Evolutionary conservation across 495 filamentous ascomycete species (phyloP).

Genomic region (Corynascus novoguineensis): DNA sequence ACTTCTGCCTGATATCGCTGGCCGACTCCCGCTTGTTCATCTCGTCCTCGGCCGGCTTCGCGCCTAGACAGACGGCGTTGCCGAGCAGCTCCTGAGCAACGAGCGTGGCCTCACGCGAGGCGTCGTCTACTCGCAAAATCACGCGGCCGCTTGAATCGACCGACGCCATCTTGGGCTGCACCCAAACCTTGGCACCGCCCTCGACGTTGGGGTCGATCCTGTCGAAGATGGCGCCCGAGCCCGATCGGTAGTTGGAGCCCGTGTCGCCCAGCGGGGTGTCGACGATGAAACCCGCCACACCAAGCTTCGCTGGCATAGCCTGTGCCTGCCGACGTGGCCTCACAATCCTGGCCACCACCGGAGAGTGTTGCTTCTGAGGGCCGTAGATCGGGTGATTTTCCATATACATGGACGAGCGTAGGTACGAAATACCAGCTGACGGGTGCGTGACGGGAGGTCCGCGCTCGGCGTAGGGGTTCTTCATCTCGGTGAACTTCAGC

Average conservation of each 20-base stretch:
- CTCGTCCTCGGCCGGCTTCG: conserved; percentile 9
- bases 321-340: conserved; percentile 38
- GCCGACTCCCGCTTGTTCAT: neutral
- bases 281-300: conserved; percentile 47
- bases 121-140: conserved; percentile 42
- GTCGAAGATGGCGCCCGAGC: conserved; percentile 26
- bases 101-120: conserved; percentile 40
- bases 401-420: conserved; percentile 61
- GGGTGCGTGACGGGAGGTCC: conserved; percentile 85
- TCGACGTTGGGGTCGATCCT: conserved; percentile 53
- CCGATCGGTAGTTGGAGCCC: conserved; percentile 22
- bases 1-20: neutral
- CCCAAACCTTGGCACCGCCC: conserved; percentile 64
- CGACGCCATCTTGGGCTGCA: conserved; percentile 50
- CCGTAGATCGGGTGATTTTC: conserved; percentile 81
- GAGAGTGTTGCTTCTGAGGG: conserved; percentile 57
- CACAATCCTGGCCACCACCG: conserved; percentile 66
- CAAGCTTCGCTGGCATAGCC: conserved; percentile 26
- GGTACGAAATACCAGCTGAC: conserved; percentile 82
- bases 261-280: conserved; percentile 27
- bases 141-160: conserved; percentile 59
- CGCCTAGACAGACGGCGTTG: conserved; percentile 27
- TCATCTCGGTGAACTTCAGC: conserved; percentile 15
- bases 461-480: conserved; percentile 47
- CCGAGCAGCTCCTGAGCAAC: conserved; percentile 49